Conservation (phyloP, 371 early-diverging fungal genomes). For the Conidiobolus coronatus region DNA sequence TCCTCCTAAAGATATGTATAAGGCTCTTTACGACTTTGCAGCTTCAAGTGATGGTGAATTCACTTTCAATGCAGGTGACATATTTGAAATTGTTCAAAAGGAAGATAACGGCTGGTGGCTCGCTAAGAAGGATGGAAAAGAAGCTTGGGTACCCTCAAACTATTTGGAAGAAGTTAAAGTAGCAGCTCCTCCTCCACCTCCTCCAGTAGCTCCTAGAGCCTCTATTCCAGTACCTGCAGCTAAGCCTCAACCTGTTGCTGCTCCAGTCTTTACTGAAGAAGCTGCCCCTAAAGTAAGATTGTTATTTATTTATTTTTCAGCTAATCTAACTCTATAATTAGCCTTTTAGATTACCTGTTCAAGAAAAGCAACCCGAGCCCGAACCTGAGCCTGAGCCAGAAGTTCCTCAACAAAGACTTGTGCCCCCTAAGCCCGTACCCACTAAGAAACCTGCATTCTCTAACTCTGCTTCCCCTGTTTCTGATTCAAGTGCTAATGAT, state of each 20-base stretch:
- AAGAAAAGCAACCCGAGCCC: not conserved
- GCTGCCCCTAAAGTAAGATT: not conserved
- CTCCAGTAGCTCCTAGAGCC: slow-evolving; percentile 20
- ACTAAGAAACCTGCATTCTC: not conserved
- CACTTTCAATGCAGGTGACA: slow-evolving; percentile 34
- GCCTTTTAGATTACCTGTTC: no score
- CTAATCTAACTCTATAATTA: no score
- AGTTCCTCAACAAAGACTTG: no score
- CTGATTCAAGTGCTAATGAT: not conserved
- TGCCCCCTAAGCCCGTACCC: not conserved
- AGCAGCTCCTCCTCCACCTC: slow-evolving; percentile 25
- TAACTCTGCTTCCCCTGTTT: not conserved
- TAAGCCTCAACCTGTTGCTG: not conserved
- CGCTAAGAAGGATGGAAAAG: slow-evolving; percentile 35
- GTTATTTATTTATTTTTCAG: not conserved
- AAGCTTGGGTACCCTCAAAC: slow-evolving; percentile 72
- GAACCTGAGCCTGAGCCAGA: not conserved
- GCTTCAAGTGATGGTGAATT: slow-evolving; percentile 39
- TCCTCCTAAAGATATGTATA: slow-evolving; percentile 23
- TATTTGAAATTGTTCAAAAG: slow-evolving; percentile 51
- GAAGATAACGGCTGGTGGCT: slow-evolving; percentile 77
- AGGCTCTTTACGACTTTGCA: slow-evolving; percentile 48
- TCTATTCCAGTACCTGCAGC: not conserved
- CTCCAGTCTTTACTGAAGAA: not conserved
- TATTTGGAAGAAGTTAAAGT: slow-evolving; percentile 35